Base-by-base conservation (phyloP, 75 land plant genomes). In the Selaginella moellendorffii region DNA sequence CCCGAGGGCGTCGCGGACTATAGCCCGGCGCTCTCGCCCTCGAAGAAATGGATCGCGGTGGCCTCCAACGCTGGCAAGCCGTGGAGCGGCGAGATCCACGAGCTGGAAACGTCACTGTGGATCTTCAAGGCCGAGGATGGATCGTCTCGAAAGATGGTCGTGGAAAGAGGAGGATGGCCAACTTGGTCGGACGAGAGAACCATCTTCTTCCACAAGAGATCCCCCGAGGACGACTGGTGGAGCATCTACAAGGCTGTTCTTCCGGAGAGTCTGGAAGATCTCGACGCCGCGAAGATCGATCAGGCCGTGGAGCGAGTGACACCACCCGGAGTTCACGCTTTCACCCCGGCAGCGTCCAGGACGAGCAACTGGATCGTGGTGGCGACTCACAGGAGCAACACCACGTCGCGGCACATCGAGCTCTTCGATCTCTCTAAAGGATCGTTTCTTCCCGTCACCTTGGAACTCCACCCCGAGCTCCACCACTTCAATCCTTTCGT, bases 151-250 rank as follows among this genome's bases (percentile, higher is more conserved):
- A 28, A 42, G 26, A 54, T 67, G 19, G 76, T 85, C 1, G 24
- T 64, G 61, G 65, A 74, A 21, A 59, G 65, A 29, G 93, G 85
- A 5, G 93, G 93, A 0, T 88, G 93, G 93, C 93, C 93, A 18
- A 51, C 85, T 12, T 88, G 83, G 85, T 65, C 72, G 18, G 79
- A 82, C 53, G 83, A 88, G 20, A 73, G 72, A 9, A 68, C 68
- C 0, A n/a, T 88, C 28, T 88, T 69, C 76, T 88, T 85, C 67
- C 93, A 88, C 64, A 78, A 82, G 19, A 67, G 64, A 31, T 70
- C 79, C 1, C 68, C 75, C 17, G 88, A 82, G 12, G 88, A 88
- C 62, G 86, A 85, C 0, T 80, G 85, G 93, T 88, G 93, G 93
- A 80, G 93, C 79, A 68, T 88, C 66, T 88, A 65, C 69, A 65